Conservation (phyloP, 768 basidiomycete genomes). For the Lactarius vividus region DNA sequence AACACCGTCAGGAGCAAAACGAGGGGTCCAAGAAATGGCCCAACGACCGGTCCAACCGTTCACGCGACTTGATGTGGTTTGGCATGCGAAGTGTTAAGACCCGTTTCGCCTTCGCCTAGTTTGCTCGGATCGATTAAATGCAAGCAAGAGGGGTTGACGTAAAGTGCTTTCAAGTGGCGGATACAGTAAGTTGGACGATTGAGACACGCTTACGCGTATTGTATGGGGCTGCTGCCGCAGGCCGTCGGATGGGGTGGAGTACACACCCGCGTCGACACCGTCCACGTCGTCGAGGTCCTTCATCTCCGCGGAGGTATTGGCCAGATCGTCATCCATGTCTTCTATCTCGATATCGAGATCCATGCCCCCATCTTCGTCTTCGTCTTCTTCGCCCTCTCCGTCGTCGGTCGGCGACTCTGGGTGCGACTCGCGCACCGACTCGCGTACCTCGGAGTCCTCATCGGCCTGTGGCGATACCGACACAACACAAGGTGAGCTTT, state of each 20-base stretch:
- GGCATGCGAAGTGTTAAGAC: background rate
- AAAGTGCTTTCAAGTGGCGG: background rate
- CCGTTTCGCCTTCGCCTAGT: background rate
- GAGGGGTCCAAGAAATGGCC: background rate
- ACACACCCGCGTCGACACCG: constrained; percentile 17
- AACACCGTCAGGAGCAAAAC: background rate
- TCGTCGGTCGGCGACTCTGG: constrained; percentile 40
- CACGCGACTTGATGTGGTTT: background rate
- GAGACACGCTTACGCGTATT: background rate
- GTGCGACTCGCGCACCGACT: constrained; percentile 38
- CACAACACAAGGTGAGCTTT: background rate
- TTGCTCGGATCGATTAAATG: background rate
- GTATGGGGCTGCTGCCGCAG: background rate
- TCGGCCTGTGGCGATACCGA: constrained; percentile 33
- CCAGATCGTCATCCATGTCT: constrained; percentile 24
- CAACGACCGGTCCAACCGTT: background rate
- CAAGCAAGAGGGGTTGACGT: background rate
- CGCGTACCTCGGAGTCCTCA: constrained; percentile 42
- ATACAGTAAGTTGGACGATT: background rate
- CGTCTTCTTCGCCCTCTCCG: constrained; percentile 50
- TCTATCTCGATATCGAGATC: constrained; percentile 43
- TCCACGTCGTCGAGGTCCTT: constrained; percentile 17
- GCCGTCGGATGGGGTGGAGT: background rate
- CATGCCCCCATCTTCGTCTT: constrained; percentile 52
- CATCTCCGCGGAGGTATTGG: constrained; percentile 18